Evolutionary conservation across 73 alveolate species (phyloP), one percentile per base, ranked within the genome.

Genomic region (Paramecium pentaurelia): DNA sequence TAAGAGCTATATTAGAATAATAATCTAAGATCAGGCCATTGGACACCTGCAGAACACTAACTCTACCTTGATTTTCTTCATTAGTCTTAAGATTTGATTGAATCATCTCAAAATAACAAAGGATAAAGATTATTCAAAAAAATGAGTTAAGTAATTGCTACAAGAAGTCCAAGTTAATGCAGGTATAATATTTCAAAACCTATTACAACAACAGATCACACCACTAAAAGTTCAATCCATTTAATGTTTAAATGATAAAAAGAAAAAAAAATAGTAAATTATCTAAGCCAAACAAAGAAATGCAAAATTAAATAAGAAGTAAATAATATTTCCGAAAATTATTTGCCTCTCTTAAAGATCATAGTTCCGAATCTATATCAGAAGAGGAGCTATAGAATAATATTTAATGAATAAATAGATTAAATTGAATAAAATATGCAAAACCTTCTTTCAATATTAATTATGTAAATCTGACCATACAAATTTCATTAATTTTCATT

Each of bases 81-180:
- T 28, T 45, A 80, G 75, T 45, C 91, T 47, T 32, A 80, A 47
- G 91, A 80, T 45, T 36, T 80, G 42, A 80, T 80, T 11, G 91
- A 80, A 80, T 80, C 91, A 20, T 80, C 91, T 42, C 27, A 80
- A 20, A 80, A 80, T 47, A 80, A 80, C 45, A 80, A 80, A 49
- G 91, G 91, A 80, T 80, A 80, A 47, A 40, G 91, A 80, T 80
- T 80, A 80, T 80, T 80, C 73, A 80, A 80, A 64, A 80, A 80
- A 49, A 80, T 80, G 91, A 80, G 91, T 47, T 47, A 40, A 9
- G 51, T 80, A 27, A 80, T 80, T 49, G 91, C 42, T 47, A 80
- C 91, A 5, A 80, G 91, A 36, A 80, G 58, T 20, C 91, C 91
- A 40, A 80, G 91, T 80, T 47, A 80, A 47, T 80, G 91, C 45